phyloP scores from a whole-genome alignment of 495 filamentous ascomycete genomes.

The Penicillium canariense region DNA sequence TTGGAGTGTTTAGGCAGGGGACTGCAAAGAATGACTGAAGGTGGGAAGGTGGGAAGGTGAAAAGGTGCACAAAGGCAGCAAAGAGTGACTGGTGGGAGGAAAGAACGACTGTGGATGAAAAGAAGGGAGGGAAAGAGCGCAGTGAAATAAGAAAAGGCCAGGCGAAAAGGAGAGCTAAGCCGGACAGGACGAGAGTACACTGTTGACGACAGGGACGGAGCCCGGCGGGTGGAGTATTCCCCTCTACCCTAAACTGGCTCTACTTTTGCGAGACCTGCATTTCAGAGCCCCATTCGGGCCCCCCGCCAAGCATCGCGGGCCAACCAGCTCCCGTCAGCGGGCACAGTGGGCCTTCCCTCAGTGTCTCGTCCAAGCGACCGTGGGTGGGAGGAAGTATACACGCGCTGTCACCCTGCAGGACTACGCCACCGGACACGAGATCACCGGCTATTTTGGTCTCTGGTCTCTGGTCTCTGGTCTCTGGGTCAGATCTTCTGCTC shows the following conservation, averaged over 20 bases:
- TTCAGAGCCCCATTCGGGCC: not conserved
- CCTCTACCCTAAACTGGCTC: no score
- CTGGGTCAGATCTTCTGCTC: no score
- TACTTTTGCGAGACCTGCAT: not conserved
- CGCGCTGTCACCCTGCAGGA: not conserved
- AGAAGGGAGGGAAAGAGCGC: conserved; percentile 25
- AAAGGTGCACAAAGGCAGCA: conserved; percentile 13
- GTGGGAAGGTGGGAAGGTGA: conserved; percentile 14
- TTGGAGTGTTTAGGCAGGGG: conserved; percentile 28
- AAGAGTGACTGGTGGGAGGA: conserved; percentile 26
- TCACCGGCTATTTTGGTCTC: no score
- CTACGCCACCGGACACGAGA: not conserved
- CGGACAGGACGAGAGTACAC: no score
- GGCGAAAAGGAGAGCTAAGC: not conserved
- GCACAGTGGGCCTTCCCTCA: not conserved
- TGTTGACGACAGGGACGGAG: not conserved
- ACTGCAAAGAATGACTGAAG: conserved; percentile 20
- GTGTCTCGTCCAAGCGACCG: not conserved
- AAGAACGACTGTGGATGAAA: conserved; percentile 23
- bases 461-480: no score
- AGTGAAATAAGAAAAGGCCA: conserved; percentile 10
- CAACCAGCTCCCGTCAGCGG: not conserved
- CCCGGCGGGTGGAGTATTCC: not conserved
- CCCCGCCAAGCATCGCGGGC: not conserved
- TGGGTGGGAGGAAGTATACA: not conserved